phyloP scores from a whole-genome alignment of 306 rosid genomes.

The Glycine tomentella region DNA sequence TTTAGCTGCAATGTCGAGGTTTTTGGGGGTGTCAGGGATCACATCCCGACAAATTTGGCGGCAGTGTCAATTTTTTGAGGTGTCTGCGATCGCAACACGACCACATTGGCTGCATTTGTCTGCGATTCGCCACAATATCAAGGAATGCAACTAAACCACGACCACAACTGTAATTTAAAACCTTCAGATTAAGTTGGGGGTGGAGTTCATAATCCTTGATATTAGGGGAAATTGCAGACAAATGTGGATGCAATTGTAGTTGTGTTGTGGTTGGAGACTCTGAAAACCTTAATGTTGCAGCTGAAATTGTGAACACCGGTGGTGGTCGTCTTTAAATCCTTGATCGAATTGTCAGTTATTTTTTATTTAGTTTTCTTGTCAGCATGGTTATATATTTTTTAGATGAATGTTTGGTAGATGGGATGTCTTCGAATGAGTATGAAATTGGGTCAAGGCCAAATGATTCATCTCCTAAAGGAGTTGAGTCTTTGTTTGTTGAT shows the following conservation, averaged over 20 bases:
- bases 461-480: conserved; percentile 55
- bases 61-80: too few species aligned
- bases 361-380: neutral
- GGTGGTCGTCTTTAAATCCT: neutral
- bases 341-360: neutral
- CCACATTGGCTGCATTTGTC: too few species aligned
- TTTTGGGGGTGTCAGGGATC: too few species aligned
- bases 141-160: too few species aligned
- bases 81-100: too few species aligned
- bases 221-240: neutral
- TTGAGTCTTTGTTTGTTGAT: conserved; percentile 42
- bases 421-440: conserved; percentile 50
- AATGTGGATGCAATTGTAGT: neutral
- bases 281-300: neutral
- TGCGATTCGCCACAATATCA: too few species aligned
- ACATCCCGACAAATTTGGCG: too few species aligned
- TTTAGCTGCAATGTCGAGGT: too few species aligned
- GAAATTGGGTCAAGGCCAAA: conserved; percentile 59
- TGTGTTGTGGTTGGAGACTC: neutral
- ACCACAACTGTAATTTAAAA: too few species aligned
- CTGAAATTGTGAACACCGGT: neutral
- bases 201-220: neutral
- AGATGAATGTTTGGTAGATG: conserved; percentile 52
- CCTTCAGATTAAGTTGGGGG: neutral
- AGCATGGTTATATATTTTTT: conserved; percentile 19